phyloP scores from a whole-genome alignment of 352 stramenopile species.

The Phytophthora rubi region DNA sequence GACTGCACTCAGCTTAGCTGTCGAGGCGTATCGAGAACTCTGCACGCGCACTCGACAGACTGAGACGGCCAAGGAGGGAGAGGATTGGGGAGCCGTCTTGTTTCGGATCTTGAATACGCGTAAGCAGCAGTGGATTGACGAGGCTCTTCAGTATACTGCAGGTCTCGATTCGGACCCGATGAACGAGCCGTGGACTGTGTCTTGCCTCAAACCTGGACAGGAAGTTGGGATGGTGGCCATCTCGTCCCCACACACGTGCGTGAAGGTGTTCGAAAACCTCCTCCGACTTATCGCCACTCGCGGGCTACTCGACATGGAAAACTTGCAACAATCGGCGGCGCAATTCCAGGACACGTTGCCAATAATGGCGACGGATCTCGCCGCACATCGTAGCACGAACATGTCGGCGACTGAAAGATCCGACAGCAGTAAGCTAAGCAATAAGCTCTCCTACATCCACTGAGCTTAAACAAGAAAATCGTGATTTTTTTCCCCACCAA shows the following conservation, averaged over 20 bases:
- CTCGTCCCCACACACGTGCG: slow-evolving; percentile 37
- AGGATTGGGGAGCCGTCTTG: slow-evolving; percentile 54
- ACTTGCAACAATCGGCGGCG: slow-evolving; percentile 13
- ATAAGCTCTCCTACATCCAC: slow-evolving; percentile 22
- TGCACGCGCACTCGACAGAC: slow-evolving; percentile 20
- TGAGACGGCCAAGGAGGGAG: slow-evolving; percentile 23
- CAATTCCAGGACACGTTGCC: slow-evolving; percentile 33
- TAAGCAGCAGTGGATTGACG: slow-evolving; percentile 46
- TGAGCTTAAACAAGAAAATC: neutral
- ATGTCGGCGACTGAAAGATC: slow-evolving; percentile 19
- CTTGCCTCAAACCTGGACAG: slow-evolving; percentile 27
- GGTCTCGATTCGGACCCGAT: slow-evolving; percentile 9
- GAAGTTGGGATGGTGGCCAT: slow-evolving; percentile 39
- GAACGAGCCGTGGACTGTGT: slow-evolving; percentile 40
- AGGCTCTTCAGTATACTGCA: slow-evolving; percentile 24
- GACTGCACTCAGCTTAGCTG: slow-evolving; percentile 40
- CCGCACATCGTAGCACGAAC: slow-evolving; percentile 6
- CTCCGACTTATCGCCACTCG: slow-evolving; percentile 57
- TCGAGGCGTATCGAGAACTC: slow-evolving; percentile 59
- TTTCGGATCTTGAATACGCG: slow-evolving; percentile 40
- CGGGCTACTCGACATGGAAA: slow-evolving; percentile 27
- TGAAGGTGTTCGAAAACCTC: slow-evolving; percentile 57
- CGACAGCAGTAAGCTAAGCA: slow-evolving; percentile 23
- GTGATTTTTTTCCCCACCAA: no score
- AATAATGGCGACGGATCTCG: slow-evolving; percentile 23